Evolutionary conservation across 768 basidiomycete genomes (phyloP).

Genomic region (Steccherinum ochraceum): DNA sequence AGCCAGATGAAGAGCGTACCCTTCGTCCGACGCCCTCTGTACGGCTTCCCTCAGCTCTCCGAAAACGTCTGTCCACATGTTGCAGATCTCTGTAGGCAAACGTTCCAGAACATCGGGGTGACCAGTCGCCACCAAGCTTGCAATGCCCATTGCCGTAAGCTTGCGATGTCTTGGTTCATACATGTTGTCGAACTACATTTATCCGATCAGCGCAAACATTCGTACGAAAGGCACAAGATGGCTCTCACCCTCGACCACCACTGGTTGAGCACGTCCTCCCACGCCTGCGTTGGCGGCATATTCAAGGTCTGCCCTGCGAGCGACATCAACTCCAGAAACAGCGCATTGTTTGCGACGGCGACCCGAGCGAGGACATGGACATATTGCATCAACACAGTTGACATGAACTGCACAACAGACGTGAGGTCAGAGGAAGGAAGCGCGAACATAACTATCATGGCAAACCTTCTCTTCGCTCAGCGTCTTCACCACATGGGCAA

Average conservation of each 20-base stretch:
- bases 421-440: too few relatives aligned
- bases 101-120: conserved; percentile 66
- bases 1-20: conserved; percentile 9
- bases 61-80: conserved; percentile 85
- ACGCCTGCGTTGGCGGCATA: conserved; percentile 47
- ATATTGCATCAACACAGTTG: conserved; percentile 55
- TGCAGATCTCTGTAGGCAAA: conserved; percentile 71
- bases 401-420: conserved; percentile 34
- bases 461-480: conserved; percentile 55
- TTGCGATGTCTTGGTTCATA: conserved; percentile 82
- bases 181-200: conserved; percentile 82
- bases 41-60: conserved; percentile 74
- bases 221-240: conserved; percentile 1
- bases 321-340: conserved; percentile 68
- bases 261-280: conserved; percentile 64
- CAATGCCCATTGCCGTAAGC: conserved; percentile 76
- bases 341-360: conserved; percentile 52
- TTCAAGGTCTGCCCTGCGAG: conserved; percentile 46
- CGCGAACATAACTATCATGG: too few relatives aligned
- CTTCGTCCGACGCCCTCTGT: conserved; percentile 26
- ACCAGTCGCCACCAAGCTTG: conserved; percentile 69
- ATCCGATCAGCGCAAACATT: neutral
- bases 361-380: conserved; percentile 74
- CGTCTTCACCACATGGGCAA: conserved; percentile 51
- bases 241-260: conserved; percentile 73